phyloP scores from a whole-genome alignment of 169 alveolate genomes.

The Plasmodium gonderi region DNA sequence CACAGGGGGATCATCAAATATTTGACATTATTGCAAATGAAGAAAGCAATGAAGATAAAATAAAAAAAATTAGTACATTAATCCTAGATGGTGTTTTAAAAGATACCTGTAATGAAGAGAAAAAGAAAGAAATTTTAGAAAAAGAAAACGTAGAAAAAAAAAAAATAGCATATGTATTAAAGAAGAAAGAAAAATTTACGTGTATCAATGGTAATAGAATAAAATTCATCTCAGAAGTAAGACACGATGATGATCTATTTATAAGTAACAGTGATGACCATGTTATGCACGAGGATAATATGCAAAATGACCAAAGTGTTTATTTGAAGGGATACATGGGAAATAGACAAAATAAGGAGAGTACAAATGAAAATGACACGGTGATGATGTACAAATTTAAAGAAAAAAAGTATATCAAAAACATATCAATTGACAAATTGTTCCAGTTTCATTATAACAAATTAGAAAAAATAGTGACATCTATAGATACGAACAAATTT shows the following conservation, averaged over 20 bases:
- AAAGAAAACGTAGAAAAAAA: conserved; percentile 39
- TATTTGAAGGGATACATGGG: not conserved
- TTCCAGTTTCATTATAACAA: conserved; percentile 67
- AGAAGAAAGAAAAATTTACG: conserved; percentile 42
- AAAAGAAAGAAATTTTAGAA: conserved; percentile 26
- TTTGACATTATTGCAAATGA: conserved; percentile 52
- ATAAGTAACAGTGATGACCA: not conserved
- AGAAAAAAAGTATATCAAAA: conserved; percentile 46
- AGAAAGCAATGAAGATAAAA: conserved; percentile 55
- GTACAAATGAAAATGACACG: not conserved
- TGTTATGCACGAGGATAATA: not conserved
- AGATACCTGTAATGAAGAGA: not conserved
- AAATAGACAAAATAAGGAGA: not conserved
- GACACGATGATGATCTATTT: conserved; percentile 21
- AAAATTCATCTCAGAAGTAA: conserved; percentile 23
- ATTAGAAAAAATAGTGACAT: conserved; percentile 63
- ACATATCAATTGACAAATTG: conserved; percentile 49
- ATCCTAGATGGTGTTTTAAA: conserved; percentile 51
- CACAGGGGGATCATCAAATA: conserved; percentile 13
- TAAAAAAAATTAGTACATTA: conserved; percentile 53
- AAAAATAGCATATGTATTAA: conserved; percentile 21
- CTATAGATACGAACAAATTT: conserved; percentile 67
- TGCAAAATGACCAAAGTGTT: not conserved
- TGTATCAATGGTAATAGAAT: conserved; percentile 44
- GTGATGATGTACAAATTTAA: conserved; percentile 10